Percentiles rank a stretch among this genome's conserved stretches.
phyloP scores from a whole-genome alignment of 768 basidiomycete species.

The Suillus placidus region DNA sequence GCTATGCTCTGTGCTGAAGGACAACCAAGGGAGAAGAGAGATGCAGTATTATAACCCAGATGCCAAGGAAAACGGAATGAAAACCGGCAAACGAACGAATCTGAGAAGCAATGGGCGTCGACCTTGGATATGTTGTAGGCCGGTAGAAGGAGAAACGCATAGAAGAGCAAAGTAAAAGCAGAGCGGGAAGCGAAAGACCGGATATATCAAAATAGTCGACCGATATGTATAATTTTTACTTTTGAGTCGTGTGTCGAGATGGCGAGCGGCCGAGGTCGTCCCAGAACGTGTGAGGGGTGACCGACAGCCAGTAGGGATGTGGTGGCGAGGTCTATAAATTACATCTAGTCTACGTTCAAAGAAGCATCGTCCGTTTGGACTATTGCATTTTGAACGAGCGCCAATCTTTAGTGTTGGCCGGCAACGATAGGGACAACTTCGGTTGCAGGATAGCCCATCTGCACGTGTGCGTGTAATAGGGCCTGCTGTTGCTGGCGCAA shows the following conservation, averaged over 20 bases:
- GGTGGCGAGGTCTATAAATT: slow-evolving; percentile 1
- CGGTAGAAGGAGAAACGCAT: slow-evolving; percentile 13
- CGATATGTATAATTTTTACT: slow-evolving; percentile 43
- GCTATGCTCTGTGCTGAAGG: slow-evolving; percentile 2
- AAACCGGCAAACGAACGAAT: slow-evolving; percentile 3
- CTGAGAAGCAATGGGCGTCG: slow-evolving; percentile 16
- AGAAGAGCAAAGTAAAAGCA: slow-evolving; percentile 19
- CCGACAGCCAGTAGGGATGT: slow-evolving; percentile 8
- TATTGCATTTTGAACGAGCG: not conserved
- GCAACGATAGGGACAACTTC: not conserved
- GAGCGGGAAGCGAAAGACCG: slow-evolving; percentile 14
- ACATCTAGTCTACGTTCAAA: slow-evolving; percentile 10
- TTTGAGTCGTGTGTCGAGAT: slow-evolving; percentile 18
- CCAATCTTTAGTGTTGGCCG: slow-evolving; percentile 2
- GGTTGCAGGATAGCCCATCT: slow-evolving; percentile 25
- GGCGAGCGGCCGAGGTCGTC: not conserved
- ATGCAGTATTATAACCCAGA: slow-evolving; percentile 7
- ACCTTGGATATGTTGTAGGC: slow-evolving; percentile 39
- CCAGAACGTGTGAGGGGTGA: slow-evolving; percentile 19
- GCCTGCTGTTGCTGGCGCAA: slow-evolving; percentile 38
- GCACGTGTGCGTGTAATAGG: slow-evolving; percentile 30
- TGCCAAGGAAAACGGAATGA: slow-evolving; percentile 5
- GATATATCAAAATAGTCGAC: slow-evolving; percentile 27
- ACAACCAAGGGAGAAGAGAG: not conserved
- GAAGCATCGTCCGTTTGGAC: not conserved